A percentile compares a stretch with the other conserved stretches of the same genome.
Evolutionary conservation across 2,329 filamentous ascomycete species (phyloP).

Genomic region (Trichoderma sp.): DNA sequence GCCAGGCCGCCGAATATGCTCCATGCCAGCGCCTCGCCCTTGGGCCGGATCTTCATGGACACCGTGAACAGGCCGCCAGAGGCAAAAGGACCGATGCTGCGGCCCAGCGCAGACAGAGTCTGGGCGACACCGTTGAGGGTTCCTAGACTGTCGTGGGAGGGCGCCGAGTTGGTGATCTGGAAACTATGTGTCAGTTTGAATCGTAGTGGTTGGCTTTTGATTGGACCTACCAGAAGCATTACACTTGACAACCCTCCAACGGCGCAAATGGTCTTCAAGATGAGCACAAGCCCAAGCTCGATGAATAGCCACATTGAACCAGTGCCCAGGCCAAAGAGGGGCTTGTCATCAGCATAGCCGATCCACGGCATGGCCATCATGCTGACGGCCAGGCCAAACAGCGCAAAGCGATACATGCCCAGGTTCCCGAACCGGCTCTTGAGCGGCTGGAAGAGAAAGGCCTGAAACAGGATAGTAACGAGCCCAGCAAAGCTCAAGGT

Average conservation of each 20-base stretch:
- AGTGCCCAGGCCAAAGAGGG: slow-evolving; percentile 59
- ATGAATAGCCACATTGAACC: slow-evolving; percentile 73
- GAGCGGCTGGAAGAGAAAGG: slow-evolving; percentile 78
- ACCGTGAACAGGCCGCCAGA: slow-evolving; percentile 85
- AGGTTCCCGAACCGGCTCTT: slow-evolving; percentile 82
- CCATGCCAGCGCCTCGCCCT: slow-evolving; percentile 84
- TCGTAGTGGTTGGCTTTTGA: not conserved
- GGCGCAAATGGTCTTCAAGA: slow-evolving; percentile 87
- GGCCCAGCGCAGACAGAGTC: slow-evolving; percentile 86
- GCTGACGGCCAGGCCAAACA: slow-evolving; percentile 78
- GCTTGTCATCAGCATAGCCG: slow-evolving; percentile 68
- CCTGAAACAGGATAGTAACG: slow-evolving; percentile 87
- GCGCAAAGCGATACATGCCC: slow-evolving; percentile 75
- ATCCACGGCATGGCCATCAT: slow-evolving; percentile 91
- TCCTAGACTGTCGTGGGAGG: slow-evolving; percentile 81
- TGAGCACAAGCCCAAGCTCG: slow-evolving; percentile 77
- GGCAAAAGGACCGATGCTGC: slow-evolving; percentile 84
- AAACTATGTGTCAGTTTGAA: not conserved
- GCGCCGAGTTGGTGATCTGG: slow-evolving; percentile 90
- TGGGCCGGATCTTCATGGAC: slow-evolving; percentile 70
- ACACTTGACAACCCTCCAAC: slow-evolving; percentile 90
- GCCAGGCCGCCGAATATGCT: slow-evolving; percentile 83
- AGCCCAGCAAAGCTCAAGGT: slow-evolving; percentile 81
- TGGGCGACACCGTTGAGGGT: slow-evolving; percentile 93
- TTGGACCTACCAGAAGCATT: slow-evolving; percentile 70